These are phyloP conservation scores for Phytophthora palmivora DNA, from an alignment of 352 stramenopile genomes.

Conservation along the genomic window DNA sequence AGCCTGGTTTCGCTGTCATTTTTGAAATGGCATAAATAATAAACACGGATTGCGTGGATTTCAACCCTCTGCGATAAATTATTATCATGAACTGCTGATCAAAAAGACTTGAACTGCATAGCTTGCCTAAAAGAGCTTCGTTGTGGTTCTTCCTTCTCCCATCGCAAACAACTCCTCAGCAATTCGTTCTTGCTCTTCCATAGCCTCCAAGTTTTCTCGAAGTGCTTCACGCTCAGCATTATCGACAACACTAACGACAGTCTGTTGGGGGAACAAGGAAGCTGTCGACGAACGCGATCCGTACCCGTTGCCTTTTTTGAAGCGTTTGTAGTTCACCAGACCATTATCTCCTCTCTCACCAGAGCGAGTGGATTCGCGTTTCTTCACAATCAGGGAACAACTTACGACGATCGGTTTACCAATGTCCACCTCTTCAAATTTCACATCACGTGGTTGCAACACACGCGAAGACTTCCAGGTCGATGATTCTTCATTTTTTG, in stretches of 20 bases:
- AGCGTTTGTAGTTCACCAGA: constrained; percentile 82
- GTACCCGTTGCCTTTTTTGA: constrained; percentile 80
- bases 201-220: constrained; percentile 64
- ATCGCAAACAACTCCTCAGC: constrained; percentile 87
- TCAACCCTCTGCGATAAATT: constrained; percentile 30
- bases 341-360: constrained; percentile 9
- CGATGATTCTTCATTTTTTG: constrained; percentile 9
- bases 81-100: constrained; percentile 18
- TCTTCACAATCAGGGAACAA: constrained; percentile 65
- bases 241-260: constrained; percentile 70
- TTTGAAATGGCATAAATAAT: constrained; percentile 28
- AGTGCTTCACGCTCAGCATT: constrained; percentile 63
- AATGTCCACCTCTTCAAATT: constrained; percentile 36
- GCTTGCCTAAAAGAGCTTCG: constrained; percentile 53
- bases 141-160: constrained; percentile 63
- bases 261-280: constrained; percentile 63
- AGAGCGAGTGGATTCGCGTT: constrained; percentile 6
- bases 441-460: constrained; percentile 33
- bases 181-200: constrained; percentile 86
- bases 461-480: constrained; percentile 46
- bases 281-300: constrained; percentile 44
- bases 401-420: constrained; percentile 56
- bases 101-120: constrained; percentile 4
- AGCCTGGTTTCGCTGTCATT: constrained; percentile 34
- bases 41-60: constrained; percentile 31